Evolutionary conservation across 345 rosid genomes (phyloP), one percentile per base, ranked within the genome.

Genomic region (Garcia nutans): DNA sequence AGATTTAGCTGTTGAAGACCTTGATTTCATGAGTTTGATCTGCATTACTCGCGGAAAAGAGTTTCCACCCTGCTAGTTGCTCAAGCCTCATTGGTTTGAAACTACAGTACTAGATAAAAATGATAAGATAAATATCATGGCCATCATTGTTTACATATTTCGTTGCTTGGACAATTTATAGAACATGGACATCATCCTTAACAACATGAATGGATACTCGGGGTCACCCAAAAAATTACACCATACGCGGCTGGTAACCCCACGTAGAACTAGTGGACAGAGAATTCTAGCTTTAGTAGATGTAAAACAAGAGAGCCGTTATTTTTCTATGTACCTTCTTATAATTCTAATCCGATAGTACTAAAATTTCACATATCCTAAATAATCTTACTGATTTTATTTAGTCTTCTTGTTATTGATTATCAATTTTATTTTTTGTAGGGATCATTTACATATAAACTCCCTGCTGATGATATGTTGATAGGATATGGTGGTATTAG

Each of bases 391-490:
- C 42, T 42, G n/a, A 74, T 56, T 26, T 47, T 26, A 61, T 28
- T 12, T 59, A 15, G 55, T 19, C 20, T 26, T n/a, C 31, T 47
- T 9, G 24, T 70, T 67, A 20, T 41, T 74, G 13, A 41, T 74
- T 50, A 33, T 28, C 55, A 22, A 42, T 67, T 59, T 13, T 24
- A 44, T 65, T 12, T 68, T 76, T 68, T 76, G 72, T 72, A 96
- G 99, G 98, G 95, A 52, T 89, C 98, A 77, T 89, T 86, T 80
- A 80, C 90, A 41, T 90, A 88, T 85, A 90, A 89, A 85, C 91
- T 92, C 73, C 92, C 97, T 31, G 91, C 92, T 47, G 97, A 90
- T 75, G 93, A 92, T 78, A 63, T 82, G 73, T 78, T 86, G 77
- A 87, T 78, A 79, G 85, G 74, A 65, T 89, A 81, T 82, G 86